Evolutionary conservation across 177 flowering plant genomes (phyloP).

Genomic region (Vitis hybrid): DNA sequence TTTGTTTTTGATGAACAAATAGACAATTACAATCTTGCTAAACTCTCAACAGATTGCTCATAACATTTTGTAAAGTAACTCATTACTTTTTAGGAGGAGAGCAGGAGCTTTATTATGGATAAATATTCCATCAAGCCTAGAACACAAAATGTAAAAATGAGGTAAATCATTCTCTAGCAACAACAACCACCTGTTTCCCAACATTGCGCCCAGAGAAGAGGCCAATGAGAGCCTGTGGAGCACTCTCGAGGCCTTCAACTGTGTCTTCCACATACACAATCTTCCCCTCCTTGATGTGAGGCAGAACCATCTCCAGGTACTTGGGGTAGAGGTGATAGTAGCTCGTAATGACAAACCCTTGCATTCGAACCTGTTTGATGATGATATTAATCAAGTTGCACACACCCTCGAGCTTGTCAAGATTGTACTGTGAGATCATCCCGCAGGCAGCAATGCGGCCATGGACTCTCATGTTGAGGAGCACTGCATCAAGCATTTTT

Average conservation of each 20-base stretch:
- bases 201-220: slow-evolving; percentile 34
- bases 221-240: slow-evolving; percentile 31
- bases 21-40: too few relatives aligned
- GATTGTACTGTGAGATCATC: slow-evolving; percentile 62
- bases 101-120: too few relatives aligned
- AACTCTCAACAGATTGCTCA: too few relatives aligned
- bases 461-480: slow-evolving; percentile 46
- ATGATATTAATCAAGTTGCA: slow-evolving; percentile 32
- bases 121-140: too few relatives aligned
- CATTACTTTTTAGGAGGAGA: too few relatives aligned
- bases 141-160: too few relatives aligned
- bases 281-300: slow-evolving; percentile 26
- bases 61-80: too few relatives aligned
- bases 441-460: slow-evolving; percentile 60
- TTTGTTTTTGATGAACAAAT: too few relatives aligned
- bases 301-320: slow-evolving; percentile 26
- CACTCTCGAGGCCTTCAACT: slow-evolving; percentile 43
- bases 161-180: slow-evolving; percentile 29
- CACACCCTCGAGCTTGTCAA: slow-evolving; percentile 43
- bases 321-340: slow-evolving; percentile 36
- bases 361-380: slow-evolving; percentile 29
- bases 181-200: slow-evolving; percentile 32
- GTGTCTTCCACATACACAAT: slow-evolving; percentile 39
- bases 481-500: slow-evolving; percentile 60
- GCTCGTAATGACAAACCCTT: slow-evolving; percentile 40